Evolutionary conservation across 1,284 basidiomycete species (phyloP).

Genomic region (Sparassis latifolia): DNA sequence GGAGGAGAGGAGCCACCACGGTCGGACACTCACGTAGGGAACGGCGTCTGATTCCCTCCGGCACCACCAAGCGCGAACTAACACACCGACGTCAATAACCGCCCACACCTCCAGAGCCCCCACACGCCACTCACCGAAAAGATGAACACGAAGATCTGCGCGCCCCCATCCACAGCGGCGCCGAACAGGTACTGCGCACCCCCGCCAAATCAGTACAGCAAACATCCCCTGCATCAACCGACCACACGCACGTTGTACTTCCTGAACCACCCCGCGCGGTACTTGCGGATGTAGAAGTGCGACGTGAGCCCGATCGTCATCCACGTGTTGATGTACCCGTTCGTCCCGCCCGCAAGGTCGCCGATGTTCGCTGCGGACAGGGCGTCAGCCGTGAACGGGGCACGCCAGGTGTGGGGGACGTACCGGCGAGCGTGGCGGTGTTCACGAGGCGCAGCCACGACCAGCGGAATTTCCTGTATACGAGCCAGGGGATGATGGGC

Average conservation of each 20-base stretch:
- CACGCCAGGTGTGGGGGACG: conserved; percentile 23
- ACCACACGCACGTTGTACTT: conserved; percentile 40
- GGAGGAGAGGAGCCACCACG: background rate
- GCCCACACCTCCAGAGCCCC: background rate
- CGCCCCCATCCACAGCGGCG: conserved; percentile 1
- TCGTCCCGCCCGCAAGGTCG: conserved; percentile 1
- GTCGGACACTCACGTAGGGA: conserved; percentile 1
- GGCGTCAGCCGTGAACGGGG: too few species aligned
- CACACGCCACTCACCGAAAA: conserved; percentile 2
- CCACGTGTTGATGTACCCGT: conserved; percentile 5
- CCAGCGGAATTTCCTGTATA: conserved; percentile 5
- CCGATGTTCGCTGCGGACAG: conserved; percentile 4
- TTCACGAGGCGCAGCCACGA: conserved; percentile 4
- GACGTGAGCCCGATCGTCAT: conserved; percentile 18
- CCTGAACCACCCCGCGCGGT: conserved; percentile 39
- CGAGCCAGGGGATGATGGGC: conserved; percentile 5
- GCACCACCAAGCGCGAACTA: conserved; percentile 7
- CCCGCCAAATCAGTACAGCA: background rate
- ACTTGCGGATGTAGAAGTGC: conserved; percentile 17
- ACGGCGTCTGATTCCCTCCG: conserved; percentile 3
- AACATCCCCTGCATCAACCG: background rate
- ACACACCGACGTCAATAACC: background rate
- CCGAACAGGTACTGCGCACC: conserved; percentile 6
- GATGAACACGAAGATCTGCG: conserved; percentile 9
- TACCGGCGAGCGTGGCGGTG: conserved; percentile 4